Conservation (phyloP, 2,329 filamentous ascomycete genomes). For the Colletotrichum liaoningense region DNA sequence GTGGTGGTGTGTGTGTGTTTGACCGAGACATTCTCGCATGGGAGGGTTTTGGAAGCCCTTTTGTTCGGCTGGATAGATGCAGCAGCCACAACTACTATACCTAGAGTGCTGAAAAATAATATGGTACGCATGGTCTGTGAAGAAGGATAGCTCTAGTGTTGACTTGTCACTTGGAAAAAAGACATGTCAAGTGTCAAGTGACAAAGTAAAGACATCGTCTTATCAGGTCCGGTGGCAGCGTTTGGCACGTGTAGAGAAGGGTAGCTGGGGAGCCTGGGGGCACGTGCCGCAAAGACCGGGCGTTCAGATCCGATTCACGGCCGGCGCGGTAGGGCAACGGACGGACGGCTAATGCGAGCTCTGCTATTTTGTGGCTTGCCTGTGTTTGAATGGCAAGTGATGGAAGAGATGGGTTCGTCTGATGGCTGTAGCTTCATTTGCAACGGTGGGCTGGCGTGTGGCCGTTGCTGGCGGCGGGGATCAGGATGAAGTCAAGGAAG, state of each 20-base stretch:
- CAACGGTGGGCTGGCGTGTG: background rate
- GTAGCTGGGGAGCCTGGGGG: background rate
- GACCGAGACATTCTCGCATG: background rate
- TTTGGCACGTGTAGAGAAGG: constrained; percentile 23
- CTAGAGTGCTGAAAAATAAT: too few relatives aligned
- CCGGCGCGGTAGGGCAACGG: background rate
- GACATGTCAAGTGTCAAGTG: background rate
- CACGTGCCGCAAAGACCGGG: constrained; percentile 10
- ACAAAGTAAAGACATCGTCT: background rate
- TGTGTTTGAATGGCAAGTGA: background rate
- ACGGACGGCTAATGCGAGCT: too few relatives aligned
- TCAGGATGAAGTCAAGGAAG: background rate
- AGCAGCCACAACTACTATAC: too few relatives aligned
- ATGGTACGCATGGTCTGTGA: too few relatives aligned
- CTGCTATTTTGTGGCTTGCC: background rate
- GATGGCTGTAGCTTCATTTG: background rate
- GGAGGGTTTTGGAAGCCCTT: background rate
- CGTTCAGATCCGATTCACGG: background rate
- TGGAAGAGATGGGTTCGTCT: constrained; percentile 14
- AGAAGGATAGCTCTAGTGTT: background rate
- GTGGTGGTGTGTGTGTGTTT: background rate
- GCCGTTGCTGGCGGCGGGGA: background rate
- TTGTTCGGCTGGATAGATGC: background rate
- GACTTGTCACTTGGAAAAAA: background rate
- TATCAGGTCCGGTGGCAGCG: background rate